Evolutionary conservation across 2,329 filamentous ascomycete species (phyloP).

Genomic region (Nemania sp.): DNA sequence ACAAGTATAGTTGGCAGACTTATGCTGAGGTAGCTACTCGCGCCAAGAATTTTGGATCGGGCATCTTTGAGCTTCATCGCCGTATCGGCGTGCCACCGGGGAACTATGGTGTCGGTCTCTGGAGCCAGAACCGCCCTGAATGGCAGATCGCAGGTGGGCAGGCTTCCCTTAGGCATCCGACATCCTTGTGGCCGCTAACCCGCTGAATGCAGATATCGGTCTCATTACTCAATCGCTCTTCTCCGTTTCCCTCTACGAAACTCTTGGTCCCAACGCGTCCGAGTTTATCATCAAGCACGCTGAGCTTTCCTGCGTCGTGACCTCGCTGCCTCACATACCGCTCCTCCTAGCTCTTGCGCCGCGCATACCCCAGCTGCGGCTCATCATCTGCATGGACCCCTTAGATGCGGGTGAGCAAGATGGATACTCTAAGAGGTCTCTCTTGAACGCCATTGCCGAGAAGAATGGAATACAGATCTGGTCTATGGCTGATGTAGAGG

Average conservation of each 20-base stretch:
- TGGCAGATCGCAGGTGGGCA: constrained; percentile 77
- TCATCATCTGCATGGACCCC: constrained; percentile 86
- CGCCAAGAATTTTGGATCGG: constrained; percentile 82
- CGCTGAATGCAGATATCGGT: constrained; percentile 68
- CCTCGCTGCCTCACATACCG: constrained; percentile 80
- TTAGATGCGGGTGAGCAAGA: constrained; percentile 78
- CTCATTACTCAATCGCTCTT: constrained; percentile 86
- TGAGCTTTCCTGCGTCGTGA: constrained; percentile 73
- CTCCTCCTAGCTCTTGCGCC: constrained; percentile 78
- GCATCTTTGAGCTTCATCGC: constrained; percentile 80
- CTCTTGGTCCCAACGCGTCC: constrained; percentile 84
- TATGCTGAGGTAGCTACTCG: constrained; percentile 80
- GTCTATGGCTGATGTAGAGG: constrained; percentile 80
- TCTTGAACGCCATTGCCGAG: constrained; percentile 75
- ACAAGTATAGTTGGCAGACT: constrained; percentile 80
- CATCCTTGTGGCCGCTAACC: constrained; percentile 19
- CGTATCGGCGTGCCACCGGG: constrained; percentile 67
- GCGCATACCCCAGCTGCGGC: constrained; percentile 78
- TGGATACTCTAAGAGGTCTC: constrained; percentile 76
- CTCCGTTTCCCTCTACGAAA: constrained; percentile 95
- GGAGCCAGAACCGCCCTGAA: constrained; percentile 86
- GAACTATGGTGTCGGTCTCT: constrained; percentile 78
- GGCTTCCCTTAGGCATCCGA: not conserved
- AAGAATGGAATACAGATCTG: constrained; percentile 78
- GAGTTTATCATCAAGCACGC: constrained; percentile 97